Evolutionary conservation across 2,329 filamentous ascomycete genomes (phyloP), one percentile per base, ranked within the genome.

Genomic region (Calycina herbarum): DNA sequence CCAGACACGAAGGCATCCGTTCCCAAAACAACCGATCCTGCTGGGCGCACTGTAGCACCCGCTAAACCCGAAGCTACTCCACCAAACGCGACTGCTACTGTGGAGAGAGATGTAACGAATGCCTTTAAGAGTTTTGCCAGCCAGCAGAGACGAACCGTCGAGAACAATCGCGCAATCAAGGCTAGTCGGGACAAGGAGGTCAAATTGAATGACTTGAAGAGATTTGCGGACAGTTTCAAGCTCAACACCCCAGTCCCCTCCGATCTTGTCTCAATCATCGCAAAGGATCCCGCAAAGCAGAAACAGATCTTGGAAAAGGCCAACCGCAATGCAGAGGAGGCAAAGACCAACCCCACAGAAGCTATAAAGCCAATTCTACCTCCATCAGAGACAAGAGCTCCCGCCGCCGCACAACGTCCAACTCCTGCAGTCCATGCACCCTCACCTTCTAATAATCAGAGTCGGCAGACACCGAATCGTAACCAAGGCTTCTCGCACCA

Each of bases 231-330:
- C 71, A 95, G 86, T 76, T 99, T 99, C 83, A 98, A 98, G 80
- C 85, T 99, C 20, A 90, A 91, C 60, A 97, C 94, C 2, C 93
- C 94, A 5, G 93, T 99, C 11, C 95, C 95, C 1, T 89, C 86
- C 61, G 95, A 99, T 77, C 80, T 99, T 42, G 93, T 99, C 33
- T 90, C 92, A 1, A 99, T 99, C 71, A 90, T 99, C 67, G 94
- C 95, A 66, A 99, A 98, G 77, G 95, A 99, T 76, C 93, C 93
- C n/a, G 85, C 82, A 57, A 99, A 97, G 80, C 95, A 98, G 78
- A 89, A 93, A 74, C 88, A 94, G 75, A 98, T 99, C 69, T 90
- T 97, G 74, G 90, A 93, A 72, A 96, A 94, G 78, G 93, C 93
- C 1, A 87, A 92, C 67, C 86, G 88, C 74, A 90, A 94, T 70